Evolutionary conservation across 352 stramenopile species (phyloP), one percentile per base, ranked within the genome.

Genomic region (Phytophthora sansomeana): DNA sequence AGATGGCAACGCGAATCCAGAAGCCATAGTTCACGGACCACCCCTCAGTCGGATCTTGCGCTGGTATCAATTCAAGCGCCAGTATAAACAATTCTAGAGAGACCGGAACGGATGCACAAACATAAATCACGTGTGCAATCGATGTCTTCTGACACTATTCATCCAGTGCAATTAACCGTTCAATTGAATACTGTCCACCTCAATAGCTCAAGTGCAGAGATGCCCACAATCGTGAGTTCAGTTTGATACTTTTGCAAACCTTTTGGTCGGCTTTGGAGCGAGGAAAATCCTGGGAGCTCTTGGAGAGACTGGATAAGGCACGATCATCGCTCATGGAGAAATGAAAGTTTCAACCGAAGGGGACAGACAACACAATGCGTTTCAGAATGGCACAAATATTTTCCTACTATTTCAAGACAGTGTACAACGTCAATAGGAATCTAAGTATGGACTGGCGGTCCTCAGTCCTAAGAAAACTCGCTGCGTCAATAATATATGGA

Each of bases 131-230:
- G 10, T 33, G 58, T 5, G 24, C 6, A 1, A 63, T 6, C 2
- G 50, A 59, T 6, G 60, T 68, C 10, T 30, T 68, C 24, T 35
- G 29, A 28, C 29, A 44, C 55, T 75, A 78, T 13, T 63, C 46
- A 7, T 72, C 50, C 21, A 74, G 17, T 3, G 59, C 57, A 17
- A 71, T 39, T 13, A 75, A 47, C 19, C 64, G 54, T 41, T 78
- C 65, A 38, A 78, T 63, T 8, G 59, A 72, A 42, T 75, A 78
- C 26, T 49, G 52, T 1, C 55, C 54, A 10, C 56, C 43, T 19
- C 56, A 24, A 29, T 55, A 55, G n/a, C 46, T 55, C 10, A 63
- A 26, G 5, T 63, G 56, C 9, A 63, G 38, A 0, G 11, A 28
- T 5, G 52, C 17, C 52, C 52, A 59, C 9, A 14, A 39, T n/a